Conservation (phyloP, 2,329 filamentous ascomycete species). For the Thielaviopsis populi region DNA sequence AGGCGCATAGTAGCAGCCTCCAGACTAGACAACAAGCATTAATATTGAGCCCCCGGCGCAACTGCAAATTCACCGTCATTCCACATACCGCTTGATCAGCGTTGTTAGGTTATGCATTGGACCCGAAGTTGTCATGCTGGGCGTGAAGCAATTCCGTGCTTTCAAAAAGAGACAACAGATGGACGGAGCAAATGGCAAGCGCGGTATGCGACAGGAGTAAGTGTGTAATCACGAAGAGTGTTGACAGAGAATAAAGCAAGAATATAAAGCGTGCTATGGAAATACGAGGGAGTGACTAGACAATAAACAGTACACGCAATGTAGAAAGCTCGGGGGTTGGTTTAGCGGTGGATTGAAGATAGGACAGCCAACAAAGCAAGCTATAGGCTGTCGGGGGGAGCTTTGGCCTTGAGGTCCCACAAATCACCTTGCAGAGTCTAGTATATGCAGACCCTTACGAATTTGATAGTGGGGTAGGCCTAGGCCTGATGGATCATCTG, state of each 20-base stretch:
- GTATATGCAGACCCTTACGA: too few relatives aligned
- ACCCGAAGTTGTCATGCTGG: constrained; percentile 53
- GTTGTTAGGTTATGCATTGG: constrained; percentile 96
- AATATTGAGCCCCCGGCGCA: background rate
- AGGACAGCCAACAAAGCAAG: background rate
- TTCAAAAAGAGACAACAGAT: background rate
- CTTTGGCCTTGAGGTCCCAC: too few relatives aligned
- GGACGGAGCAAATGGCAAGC: background rate
- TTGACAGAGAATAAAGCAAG: too few relatives aligned
- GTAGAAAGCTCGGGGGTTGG: background rate
- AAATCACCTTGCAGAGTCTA: too few relatives aligned
- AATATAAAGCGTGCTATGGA: too few relatives aligned
- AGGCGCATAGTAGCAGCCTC: constrained; percentile 93
- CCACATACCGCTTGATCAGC: constrained; percentile 83
- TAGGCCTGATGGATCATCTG: background rate
- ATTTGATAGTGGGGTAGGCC: background rate
- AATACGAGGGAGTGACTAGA: background rate
- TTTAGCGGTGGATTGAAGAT: background rate
- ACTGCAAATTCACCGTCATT: background rate
- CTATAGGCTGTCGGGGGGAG: background rate
- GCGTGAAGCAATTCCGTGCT: background rate
- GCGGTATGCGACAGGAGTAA: background rate
- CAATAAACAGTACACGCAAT: background rate
- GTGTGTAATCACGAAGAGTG: background rate
- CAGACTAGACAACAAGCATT: constrained; percentile 42